Conservation (phyloP, 805 yeast genomes). For the Clavispora carvajalis region DNA sequence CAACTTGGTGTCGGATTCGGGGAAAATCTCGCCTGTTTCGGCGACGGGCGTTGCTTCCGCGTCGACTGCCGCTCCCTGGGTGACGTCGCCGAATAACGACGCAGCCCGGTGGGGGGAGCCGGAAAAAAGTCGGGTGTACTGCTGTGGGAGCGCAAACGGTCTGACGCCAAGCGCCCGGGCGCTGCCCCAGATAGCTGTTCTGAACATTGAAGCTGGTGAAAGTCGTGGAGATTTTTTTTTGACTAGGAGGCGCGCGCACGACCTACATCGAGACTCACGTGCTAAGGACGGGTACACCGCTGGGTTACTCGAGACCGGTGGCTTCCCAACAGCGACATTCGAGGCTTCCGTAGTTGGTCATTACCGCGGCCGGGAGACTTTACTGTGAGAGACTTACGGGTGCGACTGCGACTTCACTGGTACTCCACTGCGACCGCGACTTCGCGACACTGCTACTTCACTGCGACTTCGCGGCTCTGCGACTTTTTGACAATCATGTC, state of each 20-base stretch:
- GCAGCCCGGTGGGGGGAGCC: not conserved
- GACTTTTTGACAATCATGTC: no score
- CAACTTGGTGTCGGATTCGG: constrained; percentile 31
- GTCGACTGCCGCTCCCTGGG: constrained; percentile 13
- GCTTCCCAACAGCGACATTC: no score
- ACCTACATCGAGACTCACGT: not conserved
- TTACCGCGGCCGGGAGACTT: no score
- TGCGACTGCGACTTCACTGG: no score
- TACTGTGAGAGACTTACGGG: no score
- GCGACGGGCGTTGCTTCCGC: constrained; percentile 1
- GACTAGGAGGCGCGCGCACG: not conserved
- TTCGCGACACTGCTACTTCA: no score
- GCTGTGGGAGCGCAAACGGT: not conserved
- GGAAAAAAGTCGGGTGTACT: not conserved
- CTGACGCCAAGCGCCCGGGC: not conserved
- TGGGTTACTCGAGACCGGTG: no score
- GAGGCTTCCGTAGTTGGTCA: no score
- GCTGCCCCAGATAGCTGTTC: constrained; percentile 1
- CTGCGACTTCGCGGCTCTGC: no score
- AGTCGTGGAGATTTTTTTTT: not conserved
- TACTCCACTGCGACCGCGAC: no score
- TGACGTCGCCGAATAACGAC: constrained; percentile 31
- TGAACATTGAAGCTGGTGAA: not conserved
- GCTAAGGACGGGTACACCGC: no score
- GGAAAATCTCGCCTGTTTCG: constrained; percentile 17